A percentile compares a stretch with the other conserved stretches of the same genome.
Conservation (phyloP, 345 rosid genomes). For the Melastoma malabathricum region DNA sequence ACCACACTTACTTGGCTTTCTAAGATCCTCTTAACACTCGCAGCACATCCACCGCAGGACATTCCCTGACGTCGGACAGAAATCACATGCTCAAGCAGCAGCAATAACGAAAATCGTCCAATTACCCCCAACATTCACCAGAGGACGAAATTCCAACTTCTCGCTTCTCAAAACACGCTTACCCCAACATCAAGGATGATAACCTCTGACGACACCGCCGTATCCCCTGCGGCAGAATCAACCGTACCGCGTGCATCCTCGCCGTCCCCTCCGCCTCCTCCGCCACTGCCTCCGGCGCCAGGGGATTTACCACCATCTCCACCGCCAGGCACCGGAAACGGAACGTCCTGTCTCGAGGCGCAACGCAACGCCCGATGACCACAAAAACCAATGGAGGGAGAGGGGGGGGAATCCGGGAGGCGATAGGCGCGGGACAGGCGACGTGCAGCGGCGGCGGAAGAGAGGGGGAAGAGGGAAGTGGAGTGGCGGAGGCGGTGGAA, state of each 20-base stretch:
- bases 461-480: slow-evolving; percentile 5
- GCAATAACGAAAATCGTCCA: not conserved
- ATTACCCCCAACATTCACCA: not conserved
- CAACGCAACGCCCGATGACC: slow-evolving; percentile 17
- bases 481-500: slow-evolving; percentile 1
- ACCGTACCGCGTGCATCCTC: slow-evolving; percentile 33
- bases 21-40: slow-evolving; percentile 85
- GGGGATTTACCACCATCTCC: slow-evolving; percentile 23
- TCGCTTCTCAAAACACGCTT: slow-evolving; percentile 8
- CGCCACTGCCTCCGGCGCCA: slow-evolving; percentile 32
- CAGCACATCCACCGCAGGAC: slow-evolving; percentile 98
- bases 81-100: not conserved
- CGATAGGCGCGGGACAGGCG: slow-evolving; percentile 16
- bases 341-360: slow-evolving; percentile 33
- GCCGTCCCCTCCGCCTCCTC: slow-evolving; percentile 44
- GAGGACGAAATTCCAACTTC: not conserved
- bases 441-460: slow-evolving; percentile 12
- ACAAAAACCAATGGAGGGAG: not conserved
- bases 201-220: slow-evolving; percentile 44
- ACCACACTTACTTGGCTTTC: slow-evolving; percentile 64
- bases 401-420: not conserved
- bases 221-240: slow-evolving; percentile 29
- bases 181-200: slow-evolving; percentile 88
- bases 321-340: slow-evolving; percentile 36
- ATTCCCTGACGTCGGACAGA: slow-evolving; percentile 44